These are phyloP conservation scores for Phaeophleospora eucalypticola DNA, from an alignment of 2,329 filamentous ascomycete species.

Conservation along the genomic window DNA sequence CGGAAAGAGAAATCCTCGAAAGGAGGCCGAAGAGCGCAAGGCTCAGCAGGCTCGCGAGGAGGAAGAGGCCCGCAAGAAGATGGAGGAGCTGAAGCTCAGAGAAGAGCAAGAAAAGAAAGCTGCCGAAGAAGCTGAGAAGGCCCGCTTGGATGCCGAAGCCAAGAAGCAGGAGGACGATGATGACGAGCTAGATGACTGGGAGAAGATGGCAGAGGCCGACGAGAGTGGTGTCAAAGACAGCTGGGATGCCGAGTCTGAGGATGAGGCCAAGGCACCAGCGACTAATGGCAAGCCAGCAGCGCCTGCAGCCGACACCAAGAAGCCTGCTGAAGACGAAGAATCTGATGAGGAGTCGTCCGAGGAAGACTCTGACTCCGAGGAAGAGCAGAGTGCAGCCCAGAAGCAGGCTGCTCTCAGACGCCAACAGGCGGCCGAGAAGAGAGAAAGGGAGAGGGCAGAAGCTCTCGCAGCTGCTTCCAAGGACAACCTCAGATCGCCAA, in stretches of 20 bases:
- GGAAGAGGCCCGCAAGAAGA: slow-evolving; percentile 54
- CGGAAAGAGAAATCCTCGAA: slow-evolving; percentile 67
- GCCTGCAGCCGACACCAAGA: slow-evolving; percentile 34
- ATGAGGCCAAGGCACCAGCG: slow-evolving; percentile 50
- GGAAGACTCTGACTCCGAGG: slow-evolving; percentile 55
- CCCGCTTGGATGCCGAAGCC: slow-evolving; percentile 64
- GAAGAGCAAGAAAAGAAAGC: slow-evolving; percentile 70
- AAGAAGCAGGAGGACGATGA: slow-evolving; percentile 59
- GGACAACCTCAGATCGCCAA: slow-evolving; percentile 92
- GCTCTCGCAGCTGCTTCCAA: slow-evolving; percentile 86
- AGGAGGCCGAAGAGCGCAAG: slow-evolving; percentile 53
- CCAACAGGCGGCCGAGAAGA: slow-evolving; percentile 80
- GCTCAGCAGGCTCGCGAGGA: slow-evolving; percentile 39
- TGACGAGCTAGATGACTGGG: slow-evolving; percentile 76
- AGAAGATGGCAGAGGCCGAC: slow-evolving; percentile 70
- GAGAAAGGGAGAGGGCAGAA: slow-evolving; percentile 86
- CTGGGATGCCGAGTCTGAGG: slow-evolving; percentile 85
- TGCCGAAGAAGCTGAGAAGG: slow-evolving; percentile 72
- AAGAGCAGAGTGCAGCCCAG: slow-evolving; percentile 69
- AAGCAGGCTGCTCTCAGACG: slow-evolving; percentile 73
- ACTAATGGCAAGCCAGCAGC: slow-evolving; percentile 36
- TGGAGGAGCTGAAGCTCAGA: slow-evolving; percentile 49
- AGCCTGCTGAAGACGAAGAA: slow-evolving; percentile 33
- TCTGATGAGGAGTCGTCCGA: slow-evolving; percentile 56
- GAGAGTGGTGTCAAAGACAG: slow-evolving; percentile 81